A percentile compares a stretch with the other conserved stretches of the same genome.
Evolutionary conservation across 108 stramenopile genomes (phyloP).

Genomic region (Pseudonitzschia multiseries): DNA sequence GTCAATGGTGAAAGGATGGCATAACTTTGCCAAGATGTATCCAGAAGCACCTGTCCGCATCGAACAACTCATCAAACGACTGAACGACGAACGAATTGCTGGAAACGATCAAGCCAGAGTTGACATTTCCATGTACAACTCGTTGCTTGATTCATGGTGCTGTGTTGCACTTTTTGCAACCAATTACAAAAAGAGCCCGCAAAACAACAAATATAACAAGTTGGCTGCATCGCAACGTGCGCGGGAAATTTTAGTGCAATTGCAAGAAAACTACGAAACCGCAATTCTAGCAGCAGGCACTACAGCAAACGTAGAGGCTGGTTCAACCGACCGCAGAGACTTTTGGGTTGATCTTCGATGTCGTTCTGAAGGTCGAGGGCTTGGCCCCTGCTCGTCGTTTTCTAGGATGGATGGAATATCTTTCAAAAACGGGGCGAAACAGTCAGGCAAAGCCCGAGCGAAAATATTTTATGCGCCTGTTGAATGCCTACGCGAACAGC

Average conservation of each 20-base stretch:
- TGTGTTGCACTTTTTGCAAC: conserved; percentile 37
- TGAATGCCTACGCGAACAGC: conserved; percentile 41
- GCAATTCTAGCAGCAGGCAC: background rate
- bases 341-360: conserved; percentile 36
- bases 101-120: conserved; percentile 29
- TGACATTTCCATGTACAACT: conserved; percentile 37
- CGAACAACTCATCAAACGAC: conserved; percentile 40
- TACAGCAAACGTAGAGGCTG: background rate
- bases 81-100: conserved; percentile 34
- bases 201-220: background rate
- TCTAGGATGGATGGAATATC: conserved; percentile 45
- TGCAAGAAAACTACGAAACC: conserved; percentile 35
- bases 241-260: conserved; percentile 34
- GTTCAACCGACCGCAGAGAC: conserved; percentile 29
- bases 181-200: conserved; percentile 4
- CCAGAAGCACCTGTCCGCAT: conserved; percentile 38
- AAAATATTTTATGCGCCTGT: conserved; percentile 28
- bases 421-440: conserved; percentile 32
- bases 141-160: conserved; percentile 42
- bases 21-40: conserved; percentile 28
- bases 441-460: conserved; percentile 22
- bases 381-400: conserved; percentile 24
- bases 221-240: conserved; percentile 37
- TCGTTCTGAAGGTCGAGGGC: conserved; percentile 35
- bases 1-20: conserved; percentile 54